Evolutionary conservation across 2,329 filamentous ascomycete species (phyloP).

Genomic region (Ceratocystis papillata): DNA sequence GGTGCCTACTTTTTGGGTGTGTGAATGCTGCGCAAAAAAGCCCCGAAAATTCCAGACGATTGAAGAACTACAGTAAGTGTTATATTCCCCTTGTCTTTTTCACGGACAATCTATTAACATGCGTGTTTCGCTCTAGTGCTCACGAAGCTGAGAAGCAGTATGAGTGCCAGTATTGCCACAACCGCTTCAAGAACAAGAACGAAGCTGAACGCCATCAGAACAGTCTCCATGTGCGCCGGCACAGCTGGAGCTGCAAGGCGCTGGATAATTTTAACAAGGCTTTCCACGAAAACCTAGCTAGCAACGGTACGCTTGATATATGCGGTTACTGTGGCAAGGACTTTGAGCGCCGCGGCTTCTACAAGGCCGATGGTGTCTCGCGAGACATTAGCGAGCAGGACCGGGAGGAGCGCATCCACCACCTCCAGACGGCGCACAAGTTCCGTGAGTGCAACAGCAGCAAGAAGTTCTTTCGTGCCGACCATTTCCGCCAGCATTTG

Average conservation of each 20-base stretch:
- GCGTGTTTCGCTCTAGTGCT: constrained; percentile 41
- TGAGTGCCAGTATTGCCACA: constrained; percentile 81
- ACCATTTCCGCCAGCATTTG: constrained; percentile 95
- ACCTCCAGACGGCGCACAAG: constrained; percentile 86
- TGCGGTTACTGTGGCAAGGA: constrained; percentile 96
- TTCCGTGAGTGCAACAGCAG: constrained; percentile 96
- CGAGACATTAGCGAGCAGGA: constrained; percentile 61
- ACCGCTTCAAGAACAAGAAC: constrained; percentile 98
- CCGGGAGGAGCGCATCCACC: constrained; percentile 76
- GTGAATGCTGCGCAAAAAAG: constrained; percentile 94
- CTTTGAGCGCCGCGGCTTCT: constrained; percentile 44
- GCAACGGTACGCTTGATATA: constrained; percentile 59
- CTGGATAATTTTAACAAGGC: constrained; percentile 66
- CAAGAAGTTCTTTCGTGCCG: constrained; percentile 95
- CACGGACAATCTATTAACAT: constrained; percentile 26
- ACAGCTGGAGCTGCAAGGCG: constrained; percentile 95
- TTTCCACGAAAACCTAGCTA: constrained; percentile 68
- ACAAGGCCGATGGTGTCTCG: constrained; percentile 31
- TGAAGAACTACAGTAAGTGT: constrained; percentile 68
- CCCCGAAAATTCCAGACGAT: constrained; percentile 85
- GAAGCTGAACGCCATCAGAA: constrained; percentile 95
- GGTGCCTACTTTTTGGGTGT: constrained; percentile 52
- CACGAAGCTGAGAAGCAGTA: constrained; percentile 97
- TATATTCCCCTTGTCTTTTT: background rate
- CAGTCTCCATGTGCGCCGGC: constrained; percentile 77